These are phyloP conservation scores for Capillidium rhysosporum DNA, from an alignment of 371 early-diverging fungal genomes.

Conservation along the genomic window DNA sequence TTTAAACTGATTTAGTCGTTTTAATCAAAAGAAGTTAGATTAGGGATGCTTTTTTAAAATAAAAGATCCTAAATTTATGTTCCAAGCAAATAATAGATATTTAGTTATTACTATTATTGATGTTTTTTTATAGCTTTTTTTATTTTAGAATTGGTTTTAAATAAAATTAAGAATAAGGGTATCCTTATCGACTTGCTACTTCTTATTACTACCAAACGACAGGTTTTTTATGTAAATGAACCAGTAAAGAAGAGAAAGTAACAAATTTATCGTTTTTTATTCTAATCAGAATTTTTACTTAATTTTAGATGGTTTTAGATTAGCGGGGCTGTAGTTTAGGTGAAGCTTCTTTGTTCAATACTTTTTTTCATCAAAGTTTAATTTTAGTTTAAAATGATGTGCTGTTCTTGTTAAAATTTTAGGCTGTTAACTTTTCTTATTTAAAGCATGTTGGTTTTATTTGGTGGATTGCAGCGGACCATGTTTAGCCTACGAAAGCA, in stretches of 20 bases:
- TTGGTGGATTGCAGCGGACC: conserved; percentile 80
- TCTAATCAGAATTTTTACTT: background rate
- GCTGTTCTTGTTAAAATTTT: background rate
- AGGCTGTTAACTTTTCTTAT: background rate
- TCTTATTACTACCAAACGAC: background rate
- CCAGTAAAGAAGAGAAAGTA: background rate
- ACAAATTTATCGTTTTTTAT: too few relatives aligned
- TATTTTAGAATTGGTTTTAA: too few relatives aligned
- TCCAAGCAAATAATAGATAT: conserved; percentile 65
- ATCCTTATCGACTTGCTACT: too few relatives aligned
- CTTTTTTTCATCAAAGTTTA: conserved; percentile 35
- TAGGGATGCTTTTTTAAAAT: conserved; percentile 52
- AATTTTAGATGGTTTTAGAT: conserved; percentile 40
- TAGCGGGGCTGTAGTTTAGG: conserved; percentile 66
- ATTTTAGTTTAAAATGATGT: conserved; percentile 67
- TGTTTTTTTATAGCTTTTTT: background rate
- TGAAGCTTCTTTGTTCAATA: conserved; percentile 50
- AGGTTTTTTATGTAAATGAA: background rate
- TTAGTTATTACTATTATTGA: background rate
- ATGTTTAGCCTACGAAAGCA: conserved; percentile 74
- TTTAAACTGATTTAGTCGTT: conserved; percentile 76
- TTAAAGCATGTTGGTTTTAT: conserved; percentile 71
- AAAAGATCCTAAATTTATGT: conserved; percentile 59
- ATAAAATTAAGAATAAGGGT: background rate
- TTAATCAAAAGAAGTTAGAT: conserved; percentile 63